A percentile compares a stretch with the other conserved stretches of the same genome.
Conservation (phyloP, 768 basidiomycete genomes). For the Suillus sp. region DNA sequence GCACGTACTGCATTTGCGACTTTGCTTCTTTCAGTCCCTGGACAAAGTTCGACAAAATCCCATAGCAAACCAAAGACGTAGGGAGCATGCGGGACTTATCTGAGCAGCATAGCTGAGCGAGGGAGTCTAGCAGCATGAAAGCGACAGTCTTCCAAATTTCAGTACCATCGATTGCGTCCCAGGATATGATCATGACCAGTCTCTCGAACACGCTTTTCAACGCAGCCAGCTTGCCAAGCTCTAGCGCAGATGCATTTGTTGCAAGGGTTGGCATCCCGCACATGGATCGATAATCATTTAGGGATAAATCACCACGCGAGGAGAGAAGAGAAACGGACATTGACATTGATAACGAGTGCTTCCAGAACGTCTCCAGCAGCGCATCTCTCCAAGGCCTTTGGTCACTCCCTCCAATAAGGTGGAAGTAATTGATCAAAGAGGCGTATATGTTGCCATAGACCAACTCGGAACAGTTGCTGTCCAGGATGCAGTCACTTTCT, state of each 20-base stretch:
- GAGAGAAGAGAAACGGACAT: constrained; percentile 40
- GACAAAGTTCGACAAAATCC: constrained; percentile 81
- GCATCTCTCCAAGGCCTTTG: constrained; percentile 17
- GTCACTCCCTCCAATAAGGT: constrained; percentile 48
- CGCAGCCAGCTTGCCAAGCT: constrained; percentile 62
- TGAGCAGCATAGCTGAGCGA: constrained; percentile 67
- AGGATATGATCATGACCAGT: constrained; percentile 67
- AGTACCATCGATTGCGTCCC: constrained; percentile 93
- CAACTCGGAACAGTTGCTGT: constrained; percentile 77
- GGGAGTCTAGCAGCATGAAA: constrained; percentile 84
- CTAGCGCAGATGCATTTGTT: constrained; percentile 43
- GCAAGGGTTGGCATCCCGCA: constrained; percentile 23
- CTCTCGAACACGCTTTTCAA: constrained; percentile 73
- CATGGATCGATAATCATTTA: constrained; percentile 40
- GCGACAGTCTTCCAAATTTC: constrained; percentile 98
- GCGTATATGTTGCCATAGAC: constrained; percentile 97
- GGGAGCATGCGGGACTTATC: constrained; percentile 71
- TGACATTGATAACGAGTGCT: constrained; percentile 30
- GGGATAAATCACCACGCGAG: constrained; percentile 42
- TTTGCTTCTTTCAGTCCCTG: constrained; percentile 80
- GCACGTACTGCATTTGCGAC: too few relatives aligned
- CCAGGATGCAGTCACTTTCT: constrained; percentile 77
- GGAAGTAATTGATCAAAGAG: constrained; percentile 84
- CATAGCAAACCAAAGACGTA: constrained; percentile 63
- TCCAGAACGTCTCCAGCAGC: constrained; percentile 24